Percentiles rank a stretch among this genome's conserved stretches.
phyloP scores from a whole-genome alignment of 495 filamentous ascomycete species.

The Aspergillus incahuasiensis region DNA sequence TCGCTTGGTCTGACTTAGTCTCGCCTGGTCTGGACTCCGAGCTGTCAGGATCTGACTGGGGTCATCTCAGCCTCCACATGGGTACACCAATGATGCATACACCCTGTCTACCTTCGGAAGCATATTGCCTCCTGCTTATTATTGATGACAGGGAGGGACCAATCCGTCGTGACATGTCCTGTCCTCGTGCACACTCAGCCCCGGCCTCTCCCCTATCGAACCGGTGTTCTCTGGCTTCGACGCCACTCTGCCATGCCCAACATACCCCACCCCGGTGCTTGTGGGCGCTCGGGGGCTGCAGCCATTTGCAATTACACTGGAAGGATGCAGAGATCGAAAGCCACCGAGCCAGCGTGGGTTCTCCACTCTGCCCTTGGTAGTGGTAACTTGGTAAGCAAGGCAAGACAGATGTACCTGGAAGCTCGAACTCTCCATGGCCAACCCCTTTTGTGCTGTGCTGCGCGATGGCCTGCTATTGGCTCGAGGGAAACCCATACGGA shows the following conservation, averaged over 20 bases:
- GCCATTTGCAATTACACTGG: constrained; percentile 5
- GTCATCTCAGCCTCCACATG: constrained; percentile 1
- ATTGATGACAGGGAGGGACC: not conserved
- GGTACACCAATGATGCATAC: not conserved
- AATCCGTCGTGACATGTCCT: not conserved
- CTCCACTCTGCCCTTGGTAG: constrained; percentile 8
- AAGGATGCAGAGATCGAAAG: constrained; percentile 3
- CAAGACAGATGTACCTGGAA: not conserved
- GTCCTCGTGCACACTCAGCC: not conserved
- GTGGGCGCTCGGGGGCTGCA: constrained; percentile 3
- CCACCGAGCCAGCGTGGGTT: not conserved
- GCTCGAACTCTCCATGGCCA: not conserved
- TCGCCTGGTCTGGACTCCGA: not conserved
- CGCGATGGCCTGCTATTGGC: constrained; percentile 8
- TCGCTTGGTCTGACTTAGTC: not conserved
- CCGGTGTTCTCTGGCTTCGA: not conserved
- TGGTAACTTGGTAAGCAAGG: no score
- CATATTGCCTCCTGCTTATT: not conserved
- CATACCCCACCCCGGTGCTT: constrained; percentile 8
- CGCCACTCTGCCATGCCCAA: not conserved
- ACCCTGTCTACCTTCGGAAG: not conserved
- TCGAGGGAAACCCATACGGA: constrained; percentile 1
- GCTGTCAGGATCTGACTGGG: not conserved
- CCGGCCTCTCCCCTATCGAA: not conserved
- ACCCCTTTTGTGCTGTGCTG: not conserved